Evolutionary conservation across 2,329 filamentous ascomycete species (phyloP), one percentile per base, ranked within the genome.

Genomic region (Ceratocystis cacaofunesta): DNA sequence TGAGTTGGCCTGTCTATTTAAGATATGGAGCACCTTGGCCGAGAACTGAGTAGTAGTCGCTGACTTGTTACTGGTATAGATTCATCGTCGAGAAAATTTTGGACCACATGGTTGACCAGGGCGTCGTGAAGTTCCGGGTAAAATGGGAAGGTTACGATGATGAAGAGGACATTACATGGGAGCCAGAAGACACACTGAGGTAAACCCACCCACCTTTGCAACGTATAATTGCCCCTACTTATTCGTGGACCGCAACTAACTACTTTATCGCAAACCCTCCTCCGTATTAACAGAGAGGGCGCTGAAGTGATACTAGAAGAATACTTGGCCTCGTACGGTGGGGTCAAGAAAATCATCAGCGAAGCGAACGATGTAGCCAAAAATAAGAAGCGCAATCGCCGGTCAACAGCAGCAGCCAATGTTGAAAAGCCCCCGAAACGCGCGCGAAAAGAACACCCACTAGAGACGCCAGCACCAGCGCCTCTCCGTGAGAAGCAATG

Each of bases 71-170:
- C 25, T 10, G 41, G 15, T 41, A 6, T 69, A 89, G 87, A 71
- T 92, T 82, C 70, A 81, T 89, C 15, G 88, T 94, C 3, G 88
- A 92, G 72, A 82, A 83, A 70, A 91, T 94, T 70, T 72, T 85
- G 58, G 79, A 76, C 41, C 89, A 92, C 74, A 79, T 81, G 65
- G 78, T 87, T 57, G 78, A 82, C 46, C 67, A 83, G 76, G 82
- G 81, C 22, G 72, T 73, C 3, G 71, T 85, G 0, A 79, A 80
- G 60, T 91, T 87, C 71, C 80, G 86, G 63, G 87, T 94, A 44
- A 91, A 92, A 71, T 94, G 89, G 89, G 83, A 89, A 69, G 89
- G 89, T 2, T 94, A 86, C 68, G 83, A 88, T 0, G 82, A 85
- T 68, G 84, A 85, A 68, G 73, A 77, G 0, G 89, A 94, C 69